These are phyloP conservation scores for Cylindrodendrum hubeiense DNA, from an alignment of 2,329 filamentous ascomycete species.

Conservation along the genomic window DNA sequence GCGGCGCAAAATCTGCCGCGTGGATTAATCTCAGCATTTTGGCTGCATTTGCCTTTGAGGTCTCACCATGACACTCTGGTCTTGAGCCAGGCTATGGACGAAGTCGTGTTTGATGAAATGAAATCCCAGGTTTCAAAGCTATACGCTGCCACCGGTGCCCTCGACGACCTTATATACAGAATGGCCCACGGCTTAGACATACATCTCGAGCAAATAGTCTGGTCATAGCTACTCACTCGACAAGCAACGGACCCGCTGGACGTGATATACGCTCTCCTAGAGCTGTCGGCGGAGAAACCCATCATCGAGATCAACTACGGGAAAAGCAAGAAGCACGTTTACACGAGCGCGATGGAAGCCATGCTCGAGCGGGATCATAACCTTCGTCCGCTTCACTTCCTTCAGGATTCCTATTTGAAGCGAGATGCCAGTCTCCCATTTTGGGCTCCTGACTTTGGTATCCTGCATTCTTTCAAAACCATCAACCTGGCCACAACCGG, in stretches of 20 bases:
- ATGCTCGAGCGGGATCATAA: background rate
- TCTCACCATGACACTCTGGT: background rate
- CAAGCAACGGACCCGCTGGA: background rate
- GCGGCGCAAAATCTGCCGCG: background rate
- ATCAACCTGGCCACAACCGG: background rate
- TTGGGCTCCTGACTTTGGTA: background rate
- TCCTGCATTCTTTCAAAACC: background rate
- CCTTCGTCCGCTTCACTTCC: background rate
- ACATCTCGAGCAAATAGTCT: background rate
- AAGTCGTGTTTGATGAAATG: background rate
- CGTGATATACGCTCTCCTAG: background rate
- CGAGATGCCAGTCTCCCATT: background rate
- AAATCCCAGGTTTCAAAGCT: background rate
- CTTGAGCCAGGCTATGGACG: background rate
- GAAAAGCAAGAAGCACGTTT: background rate
- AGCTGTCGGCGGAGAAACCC: background rate
- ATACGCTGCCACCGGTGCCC: background rate
- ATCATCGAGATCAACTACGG: background rate
- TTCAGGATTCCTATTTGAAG: background rate
- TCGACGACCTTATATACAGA: background rate
- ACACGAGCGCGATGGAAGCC: background rate
- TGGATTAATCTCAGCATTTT: background rate
- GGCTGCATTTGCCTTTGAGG: background rate
- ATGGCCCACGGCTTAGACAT: background rate
- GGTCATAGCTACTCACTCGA: background rate